Conservation (phyloP, 495 filamentous ascomycete species). For the Neurospora africana region DNA sequence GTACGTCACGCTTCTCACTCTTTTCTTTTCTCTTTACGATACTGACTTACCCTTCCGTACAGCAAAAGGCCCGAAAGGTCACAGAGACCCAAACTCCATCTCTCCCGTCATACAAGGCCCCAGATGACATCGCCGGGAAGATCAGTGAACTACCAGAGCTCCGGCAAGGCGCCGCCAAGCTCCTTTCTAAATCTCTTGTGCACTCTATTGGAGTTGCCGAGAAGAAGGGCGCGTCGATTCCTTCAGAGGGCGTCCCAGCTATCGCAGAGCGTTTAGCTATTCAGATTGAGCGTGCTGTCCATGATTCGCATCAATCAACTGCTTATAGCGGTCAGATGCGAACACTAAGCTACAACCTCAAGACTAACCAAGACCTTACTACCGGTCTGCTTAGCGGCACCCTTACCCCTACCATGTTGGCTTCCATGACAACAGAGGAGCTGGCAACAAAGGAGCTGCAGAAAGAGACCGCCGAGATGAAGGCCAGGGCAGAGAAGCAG, state of each 20-base stretch:
- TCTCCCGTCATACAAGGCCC: slow-evolving; percentile 24
- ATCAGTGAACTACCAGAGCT: slow-evolving; percentile 31
- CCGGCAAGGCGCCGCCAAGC: slow-evolving; percentile 33
- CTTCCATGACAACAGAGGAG: slow-evolving; percentile 74
- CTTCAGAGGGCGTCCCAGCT: slow-evolving; percentile 24
- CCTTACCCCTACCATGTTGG: slow-evolving; percentile 60
- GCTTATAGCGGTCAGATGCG: slow-evolving; percentile 36
- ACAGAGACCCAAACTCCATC: slow-evolving; percentile 28
- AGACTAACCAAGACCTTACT: slow-evolving; percentile 70
- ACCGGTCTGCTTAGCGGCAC: slow-evolving; percentile 60
- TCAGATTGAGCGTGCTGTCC: slow-evolving; percentile 57
- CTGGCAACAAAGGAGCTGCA: slow-evolving; percentile 88
- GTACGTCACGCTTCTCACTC: slow-evolving; percentile 12
- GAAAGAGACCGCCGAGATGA: slow-evolving; percentile 63
- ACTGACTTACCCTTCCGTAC: slow-evolving; percentile 1
- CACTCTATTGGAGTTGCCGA: slow-evolving; percentile 29
- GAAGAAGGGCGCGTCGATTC: slow-evolving; percentile 28
- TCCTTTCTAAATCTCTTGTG: slow-evolving; percentile 33
- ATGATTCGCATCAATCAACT: slow-evolving; percentile 33
- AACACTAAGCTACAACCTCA: slow-evolving; percentile 68
- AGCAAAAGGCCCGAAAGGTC: slow-evolving; percentile 43
- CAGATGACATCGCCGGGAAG: slow-evolving; percentile 26
- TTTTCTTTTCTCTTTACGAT: neutral
- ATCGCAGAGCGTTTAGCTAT: slow-evolving; percentile 42
- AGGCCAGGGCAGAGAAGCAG: slow-evolving; percentile 65